Conservation (phyloP, 352 stramenopile species). For the Globisporangium abappressorium region DNA sequence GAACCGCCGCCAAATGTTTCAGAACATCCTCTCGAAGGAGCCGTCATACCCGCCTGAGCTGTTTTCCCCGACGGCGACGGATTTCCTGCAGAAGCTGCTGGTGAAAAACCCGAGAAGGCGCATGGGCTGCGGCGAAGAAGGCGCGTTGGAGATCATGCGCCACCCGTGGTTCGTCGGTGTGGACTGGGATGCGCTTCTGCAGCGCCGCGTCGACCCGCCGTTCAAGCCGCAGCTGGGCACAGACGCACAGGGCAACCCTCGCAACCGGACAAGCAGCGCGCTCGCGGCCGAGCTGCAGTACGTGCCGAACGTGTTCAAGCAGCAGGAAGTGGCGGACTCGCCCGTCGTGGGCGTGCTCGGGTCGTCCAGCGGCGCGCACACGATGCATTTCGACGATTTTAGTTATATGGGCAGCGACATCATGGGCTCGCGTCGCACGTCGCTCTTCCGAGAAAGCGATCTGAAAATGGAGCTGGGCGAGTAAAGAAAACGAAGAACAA, state of each 20-base stretch:
- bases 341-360: conserved; percentile 58
- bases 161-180: conserved; percentile 78
- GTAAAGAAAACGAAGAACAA: conserved; percentile 12
- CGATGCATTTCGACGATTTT: conserved; percentile 88
- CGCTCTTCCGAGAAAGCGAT: conserved; percentile 80
- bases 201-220: conserved; percentile 60
- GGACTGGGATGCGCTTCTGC: conserved; percentile 75
- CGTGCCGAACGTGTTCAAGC: conserved; percentile 77
- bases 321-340: conserved; percentile 82
- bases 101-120: conserved; percentile 71
- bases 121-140: conserved; percentile 58
- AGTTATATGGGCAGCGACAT: conserved; percentile 88
- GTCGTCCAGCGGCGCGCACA: conserved; percentile 49
- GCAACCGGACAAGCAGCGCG: conserved; percentile 40
- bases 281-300: conserved; percentile 69
- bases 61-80: conserved; percentile 64
- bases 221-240: conserved; percentile 57
- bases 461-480: conserved; percentile 83
- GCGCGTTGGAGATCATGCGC: conserved; percentile 76
- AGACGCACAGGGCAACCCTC: conserved; percentile 24
- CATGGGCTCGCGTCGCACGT: conserved; percentile 78
- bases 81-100: conserved; percentile 68
- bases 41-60: conserved; percentile 50
- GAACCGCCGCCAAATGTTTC: conserved; percentile 84
- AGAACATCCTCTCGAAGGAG: conserved; percentile 81